These are phyloP conservation scores for Pisolithus sp. DNA, from an alignment of 768 basidiomycete genomes.

Conservation along the genomic window DNA sequence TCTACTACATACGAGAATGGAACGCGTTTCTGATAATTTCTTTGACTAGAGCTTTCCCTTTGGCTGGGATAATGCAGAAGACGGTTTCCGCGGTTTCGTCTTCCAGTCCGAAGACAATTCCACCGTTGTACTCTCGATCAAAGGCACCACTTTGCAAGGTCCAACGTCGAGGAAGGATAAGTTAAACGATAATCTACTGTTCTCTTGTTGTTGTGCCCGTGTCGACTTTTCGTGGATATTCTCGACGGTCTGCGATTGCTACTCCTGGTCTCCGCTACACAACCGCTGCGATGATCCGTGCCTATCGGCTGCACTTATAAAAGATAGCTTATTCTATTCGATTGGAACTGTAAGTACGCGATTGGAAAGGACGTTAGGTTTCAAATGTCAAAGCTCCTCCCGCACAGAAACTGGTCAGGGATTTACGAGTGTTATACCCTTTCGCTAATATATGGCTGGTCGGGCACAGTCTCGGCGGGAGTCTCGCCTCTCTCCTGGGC, in stretches of 20 bases:
- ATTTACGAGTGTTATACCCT: constrained; percentile 52
- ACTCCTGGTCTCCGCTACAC: constrained; percentile 38
- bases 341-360: constrained; percentile 64
- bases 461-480: constrained; percentile 59
- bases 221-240: constrained; percentile 86
- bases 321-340: constrained; percentile 91
- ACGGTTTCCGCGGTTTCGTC: constrained; percentile 88
- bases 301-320: constrained; percentile 73
- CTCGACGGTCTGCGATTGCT: constrained; percentile 85
- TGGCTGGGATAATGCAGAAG: constrained; percentile 59
- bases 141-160: constrained; percentile 81
- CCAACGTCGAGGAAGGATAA: constrained; percentile 89
- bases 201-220: constrained; percentile 91
- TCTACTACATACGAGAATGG: constrained; percentile 1
- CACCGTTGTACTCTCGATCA: constrained; percentile 83
- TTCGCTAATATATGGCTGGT: constrained; percentile 55
- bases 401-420: constrained; percentile 47
- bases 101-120: constrained; percentile 74
- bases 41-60: constrained; percentile 64
- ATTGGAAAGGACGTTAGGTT: neutral
- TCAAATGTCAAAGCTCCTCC: constrained; percentile 5
- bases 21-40: constrained; percentile 4
- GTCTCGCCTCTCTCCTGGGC: constrained; percentile 56
- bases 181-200: constrained; percentile 84
- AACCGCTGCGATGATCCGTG: constrained; percentile 78